These are phyloP conservation scores for Pythium myriotylum DNA, from an alignment of 352 stramenopile genomes.

Conservation along the genomic window DNA sequence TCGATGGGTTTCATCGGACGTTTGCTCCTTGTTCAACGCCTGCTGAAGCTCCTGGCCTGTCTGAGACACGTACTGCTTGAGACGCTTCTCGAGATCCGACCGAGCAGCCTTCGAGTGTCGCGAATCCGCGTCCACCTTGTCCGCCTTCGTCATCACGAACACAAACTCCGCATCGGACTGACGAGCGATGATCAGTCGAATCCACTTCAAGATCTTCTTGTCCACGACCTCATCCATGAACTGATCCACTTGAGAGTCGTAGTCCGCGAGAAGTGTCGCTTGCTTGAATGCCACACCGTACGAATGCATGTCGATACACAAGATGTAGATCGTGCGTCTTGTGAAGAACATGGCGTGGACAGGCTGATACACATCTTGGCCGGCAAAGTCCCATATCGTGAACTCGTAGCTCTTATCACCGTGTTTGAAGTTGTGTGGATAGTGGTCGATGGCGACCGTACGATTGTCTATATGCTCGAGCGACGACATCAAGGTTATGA, in stretches of 20 bases:
- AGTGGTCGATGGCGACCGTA: too few species aligned
- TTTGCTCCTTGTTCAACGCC: too few species aligned
- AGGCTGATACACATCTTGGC: too few species aligned
- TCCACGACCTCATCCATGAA: slow-evolving; percentile 8
- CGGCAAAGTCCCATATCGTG: too few species aligned
- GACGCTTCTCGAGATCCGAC: neutral
- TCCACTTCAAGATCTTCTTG: neutral
- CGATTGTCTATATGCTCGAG: too few species aligned
- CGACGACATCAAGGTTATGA: too few species aligned
- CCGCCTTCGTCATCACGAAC: slow-evolving; percentile 10
- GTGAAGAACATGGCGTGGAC: neutral
- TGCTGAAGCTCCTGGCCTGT: too few species aligned
- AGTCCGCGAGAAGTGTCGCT: neutral
- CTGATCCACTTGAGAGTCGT: neutral
- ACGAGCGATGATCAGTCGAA: slow-evolving; percentile 1
- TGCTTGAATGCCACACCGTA: neutral
- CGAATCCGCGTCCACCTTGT: neutral
- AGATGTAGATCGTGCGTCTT: too few species aligned
- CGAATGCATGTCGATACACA: too few species aligned
- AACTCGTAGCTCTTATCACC: too few species aligned
- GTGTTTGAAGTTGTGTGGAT: too few species aligned
- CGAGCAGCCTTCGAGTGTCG: neutral
- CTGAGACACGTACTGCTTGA: neutral
- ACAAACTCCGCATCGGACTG: slow-evolving; percentile 16
- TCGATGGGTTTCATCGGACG: too few species aligned